Percentiles rank a stretch among this genome's conserved stretches.
phyloP scores from a whole-genome alignment of 2,329 filamentous ascomycete species.

The Aureobasidium sp. region DNA sequence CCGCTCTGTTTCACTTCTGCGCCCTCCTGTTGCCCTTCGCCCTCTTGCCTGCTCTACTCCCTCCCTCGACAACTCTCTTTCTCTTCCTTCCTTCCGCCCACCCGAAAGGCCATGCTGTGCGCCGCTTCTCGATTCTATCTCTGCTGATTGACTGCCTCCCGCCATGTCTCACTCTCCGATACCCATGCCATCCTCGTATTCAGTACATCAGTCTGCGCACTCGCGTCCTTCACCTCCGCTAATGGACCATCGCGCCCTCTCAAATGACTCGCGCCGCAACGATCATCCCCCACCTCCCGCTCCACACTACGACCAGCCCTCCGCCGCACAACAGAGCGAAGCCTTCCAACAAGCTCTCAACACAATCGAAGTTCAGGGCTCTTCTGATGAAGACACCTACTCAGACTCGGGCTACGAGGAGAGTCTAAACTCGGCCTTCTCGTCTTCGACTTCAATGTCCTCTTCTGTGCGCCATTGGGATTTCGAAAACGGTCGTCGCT shows the following conservation, averaged over 20 bases:
- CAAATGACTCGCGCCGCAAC: constrained; percentile 3
- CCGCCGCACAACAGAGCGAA: constrained; percentile 3
- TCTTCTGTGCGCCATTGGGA: constrained; percentile 10
- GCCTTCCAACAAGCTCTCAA: constrained; percentile 9
- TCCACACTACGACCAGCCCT: neutral
- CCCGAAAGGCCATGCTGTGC: neutral
- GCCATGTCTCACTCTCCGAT: constrained; percentile 3
- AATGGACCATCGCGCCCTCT: neutral
- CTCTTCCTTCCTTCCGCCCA: neutral
- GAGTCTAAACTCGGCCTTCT: neutral
- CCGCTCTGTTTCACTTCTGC: neutral
- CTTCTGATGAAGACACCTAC: neutral
- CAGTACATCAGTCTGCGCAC: neutral
- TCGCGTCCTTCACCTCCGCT: neutral
- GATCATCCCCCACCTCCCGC: neutral
- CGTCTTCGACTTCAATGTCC: constrained; percentile 4
- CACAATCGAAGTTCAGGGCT: constrained; percentile 9
- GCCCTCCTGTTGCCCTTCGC: neutral
- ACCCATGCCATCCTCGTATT: neutral
- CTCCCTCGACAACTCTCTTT: neutral
- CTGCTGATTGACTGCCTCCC: neutral
- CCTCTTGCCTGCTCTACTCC: neutral
- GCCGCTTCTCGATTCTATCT: neutral
- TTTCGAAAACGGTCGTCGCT: constrained; percentile 19
- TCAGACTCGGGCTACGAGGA: constrained; percentile 10